Base-by-base conservation (phyloP, 345 rosid genomes). In the Aurinia saxatilis region DNA sequence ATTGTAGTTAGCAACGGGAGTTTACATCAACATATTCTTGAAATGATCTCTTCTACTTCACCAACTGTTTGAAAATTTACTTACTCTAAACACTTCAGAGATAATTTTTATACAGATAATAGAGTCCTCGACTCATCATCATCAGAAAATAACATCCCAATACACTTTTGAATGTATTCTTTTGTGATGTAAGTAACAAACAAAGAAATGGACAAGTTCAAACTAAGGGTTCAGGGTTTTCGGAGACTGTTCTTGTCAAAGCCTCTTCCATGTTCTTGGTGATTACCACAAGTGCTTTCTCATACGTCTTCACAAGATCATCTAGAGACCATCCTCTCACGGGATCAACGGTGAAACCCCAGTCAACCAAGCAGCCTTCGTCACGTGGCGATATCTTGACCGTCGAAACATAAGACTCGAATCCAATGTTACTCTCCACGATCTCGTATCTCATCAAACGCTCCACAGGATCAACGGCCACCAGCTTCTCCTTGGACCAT, bases 1-100 rank as follows among this genome's bases (percentile, higher is more conserved):
- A 54, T 88, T 78, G 77, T 88, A 13, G 90, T 82, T 52, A 81
- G 76, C 57, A 88, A 85, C 5, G 82, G 82, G 49, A 74, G 40
- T 6, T 14, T 85, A 68, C 92, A 88, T 52, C 14, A 38, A 12
- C 68, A 73, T 67, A 75, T 88, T 33, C 70, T 83, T 57, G 80
- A 83, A 37, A 66, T 75, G 73, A 73, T 82, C 47, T 66, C 86
- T 52, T 65, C 85, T 25, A 5, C 60, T 53, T 71, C 78, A 8
- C 64, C 83, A 11, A 29, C 38, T 37, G 57, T 29, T 51, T 60
- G 57, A 21, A n/a, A n/a, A n/a, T n/a, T n/a, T n/a, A n/a, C n/a
- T n/a, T n/a, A n/a, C n/a, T n/a, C n/a, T n/a, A n/a, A n/a, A n/a
- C n/a, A n/a, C n/a, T n/a, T n/a, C n/a, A n/a, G n/a, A n/a, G n/a